Base-by-base conservation (phyloP, 176 grass and related monocot species). In the Eleusine indica region DNA sequence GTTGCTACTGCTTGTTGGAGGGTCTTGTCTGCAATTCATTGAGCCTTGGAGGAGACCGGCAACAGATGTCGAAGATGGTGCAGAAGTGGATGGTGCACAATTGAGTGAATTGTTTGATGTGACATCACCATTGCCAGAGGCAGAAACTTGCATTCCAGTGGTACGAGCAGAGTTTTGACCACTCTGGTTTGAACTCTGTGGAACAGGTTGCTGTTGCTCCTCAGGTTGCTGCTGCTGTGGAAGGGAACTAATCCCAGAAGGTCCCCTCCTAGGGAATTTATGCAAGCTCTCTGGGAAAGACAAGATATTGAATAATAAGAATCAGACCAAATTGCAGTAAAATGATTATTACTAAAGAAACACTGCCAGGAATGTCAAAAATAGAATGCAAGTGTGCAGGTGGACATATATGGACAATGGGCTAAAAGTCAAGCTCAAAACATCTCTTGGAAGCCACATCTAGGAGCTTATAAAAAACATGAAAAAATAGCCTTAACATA, bases 211-310 rank as follows among this genome's bases (percentile, higher is more conserved):
- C 39, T 87, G 83, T 75, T 89, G 83, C 78, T 89, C 86, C 68
- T 91, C 94, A 58, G 49, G 66, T 76, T 93, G 89, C 44, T 91
- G 94, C 22, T 82, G 83, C 3, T 43, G 21, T 77, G 89, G 91
- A 67, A 87, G 61, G 30, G 86, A 63, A 76, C 79, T 89, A 19
- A 88, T 70, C 66, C 89, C 91, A 61, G 91, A 89, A n/a, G 84
- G 73, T 51, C 87, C 91, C 78, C 91, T 91, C 77, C 91, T 69
- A 30, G 91, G 94, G 21, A 97, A 97, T 39, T 94, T 97, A 69
- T 87, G 85, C 79, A 97, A 84, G 74, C 91, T 91, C 66, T 90
- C 94, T 97, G 94, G 8, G 0, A 25, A 52, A 53, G 49, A 89
- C 87, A 78, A 21, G 53, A 87, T 54, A 7, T 21, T 44, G 42